These are phyloP conservation scores for Heracleum sosnowskyi DNA, from an alignment of 129 eudicot species.

Conservation along the genomic window DNA sequence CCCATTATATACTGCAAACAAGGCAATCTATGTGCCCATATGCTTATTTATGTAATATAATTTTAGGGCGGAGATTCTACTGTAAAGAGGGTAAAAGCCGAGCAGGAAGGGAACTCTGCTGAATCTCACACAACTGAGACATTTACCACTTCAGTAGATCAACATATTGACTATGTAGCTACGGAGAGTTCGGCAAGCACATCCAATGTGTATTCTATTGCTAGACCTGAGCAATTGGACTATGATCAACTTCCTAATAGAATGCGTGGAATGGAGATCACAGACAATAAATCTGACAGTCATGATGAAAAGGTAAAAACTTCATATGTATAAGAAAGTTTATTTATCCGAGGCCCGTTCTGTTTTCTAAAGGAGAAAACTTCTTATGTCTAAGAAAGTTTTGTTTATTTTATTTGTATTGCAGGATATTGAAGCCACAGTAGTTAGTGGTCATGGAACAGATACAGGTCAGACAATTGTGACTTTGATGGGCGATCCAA, in stretches of 20 bases:
- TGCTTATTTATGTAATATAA: not conserved
- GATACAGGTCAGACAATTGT: constrained; percentile 83
- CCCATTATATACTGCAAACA: not conserved
- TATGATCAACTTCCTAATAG: constrained; percentile 58
- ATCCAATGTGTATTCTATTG: constrained; percentile 30
- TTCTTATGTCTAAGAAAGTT: not conserved
- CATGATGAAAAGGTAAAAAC: constrained; percentile 36
- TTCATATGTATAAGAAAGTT: not conserved
- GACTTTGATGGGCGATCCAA: constrained; percentile 70
- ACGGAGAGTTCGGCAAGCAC: constrained; percentile 38
- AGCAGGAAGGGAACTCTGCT: constrained; percentile 34
- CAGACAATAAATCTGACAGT: constrained; percentile 47
- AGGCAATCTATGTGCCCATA: not conserved
- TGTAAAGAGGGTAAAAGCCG: constrained; percentile 52
- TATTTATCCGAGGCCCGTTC: not conserved
- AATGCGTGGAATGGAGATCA: constrained; percentile 60
- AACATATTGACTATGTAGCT: constrained; percentile 41
- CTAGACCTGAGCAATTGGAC: constrained; percentile 37
- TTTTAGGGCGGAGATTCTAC: constrained; percentile 49
- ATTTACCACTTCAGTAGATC: constrained; percentile 24
- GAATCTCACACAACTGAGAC: constrained; percentile 40
- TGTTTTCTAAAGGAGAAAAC: not conserved
- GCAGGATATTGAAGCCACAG: constrained; percentile 79
- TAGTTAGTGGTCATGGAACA: constrained; percentile 77
- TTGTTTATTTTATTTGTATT: constrained; percentile 12